Evolutionary conservation across 2,329 filamentous ascomycete genomes (phyloP), one percentile per base, ranked within the genome.

Genomic region (Cordyceps cateniannulata): DNA sequence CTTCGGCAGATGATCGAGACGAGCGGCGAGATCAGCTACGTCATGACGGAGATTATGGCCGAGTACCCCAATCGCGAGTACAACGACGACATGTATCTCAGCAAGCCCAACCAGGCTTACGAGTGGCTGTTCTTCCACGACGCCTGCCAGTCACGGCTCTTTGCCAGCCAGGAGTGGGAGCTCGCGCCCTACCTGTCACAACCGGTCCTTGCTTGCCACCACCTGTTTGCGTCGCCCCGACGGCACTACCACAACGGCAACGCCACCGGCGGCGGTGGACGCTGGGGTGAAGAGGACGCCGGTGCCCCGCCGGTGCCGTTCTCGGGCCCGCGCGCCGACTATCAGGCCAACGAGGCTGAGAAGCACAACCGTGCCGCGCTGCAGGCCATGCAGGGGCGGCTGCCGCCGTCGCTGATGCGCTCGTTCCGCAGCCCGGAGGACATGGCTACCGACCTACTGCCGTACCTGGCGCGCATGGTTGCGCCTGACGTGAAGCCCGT

Each of bases 71-170:
- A 85, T 47, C 90, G 92, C 67, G 87, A 92, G 22, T 99, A 89
- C 74, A 96, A 97, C 76, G 95, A 99, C 71, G 95, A 99, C 73
- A 89, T 87, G 1, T 88, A 91, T 66, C 85, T 99, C 35, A 90
- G 87, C 38, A 99, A 99, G 70, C 96, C 96, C 0, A 86, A 88
- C 65, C 78, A 83, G 71, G 91, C 91, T 0, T 96, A 96, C 72
- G 93, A 97, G 69, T 99, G 95, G 95, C 83, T 99, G 60, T 81
- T 96, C 72, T 98, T 99, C 74, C 90, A 97, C 73, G 95, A 98
- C 68, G 79, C 80, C 0, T 86, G 96, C 64, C 91, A 91, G 25
- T 86, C 87, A 1, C 85, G 87, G 44, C 82, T 98, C 1, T 96
- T 87, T 70, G 78, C 85, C n/a, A 87, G 84, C 62, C 93, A 97